Conservation (phyloP, 1,284 basidiomycete genomes). For the Vanrija sp. region DNA sequence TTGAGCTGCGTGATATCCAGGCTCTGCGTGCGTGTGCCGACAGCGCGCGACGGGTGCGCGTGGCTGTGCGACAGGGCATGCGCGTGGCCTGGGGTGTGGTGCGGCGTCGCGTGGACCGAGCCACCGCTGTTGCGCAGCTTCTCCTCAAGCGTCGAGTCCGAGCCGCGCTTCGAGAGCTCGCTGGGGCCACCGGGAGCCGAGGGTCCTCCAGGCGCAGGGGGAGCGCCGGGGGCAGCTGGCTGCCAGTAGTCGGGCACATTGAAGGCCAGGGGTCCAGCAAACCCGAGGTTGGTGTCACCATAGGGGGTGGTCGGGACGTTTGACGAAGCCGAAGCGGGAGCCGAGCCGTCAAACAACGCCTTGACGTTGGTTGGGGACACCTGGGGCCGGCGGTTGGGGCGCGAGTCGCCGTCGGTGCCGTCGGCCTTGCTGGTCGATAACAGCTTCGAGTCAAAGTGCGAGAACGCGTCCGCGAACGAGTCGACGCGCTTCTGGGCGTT, state of each 20-base stretch:
- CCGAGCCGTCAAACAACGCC: slow-evolving; percentile 69
- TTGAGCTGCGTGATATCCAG: slow-evolving; percentile 50
- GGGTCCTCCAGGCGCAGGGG: slow-evolving; percentile 55
- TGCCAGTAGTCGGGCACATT: slow-evolving; percentile 32
- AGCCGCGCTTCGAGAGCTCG: slow-evolving; percentile 75
- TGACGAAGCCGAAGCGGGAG: slow-evolving; percentile 68
- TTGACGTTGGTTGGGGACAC: slow-evolving; percentile 88
- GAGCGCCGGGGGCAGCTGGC: slow-evolving; percentile 4
- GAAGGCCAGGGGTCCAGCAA: slow-evolving; percentile 30
- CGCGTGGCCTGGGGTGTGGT: slow-evolving; percentile 47
- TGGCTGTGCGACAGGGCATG: slow-evolving; percentile 22
- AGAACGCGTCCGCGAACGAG: slow-evolving; percentile 90
- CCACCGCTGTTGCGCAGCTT: slow-evolving; percentile 71
- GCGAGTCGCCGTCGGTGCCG: slow-evolving; percentile 58
- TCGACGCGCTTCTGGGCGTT: slow-evolving; percentile 58
- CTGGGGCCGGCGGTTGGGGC: slow-evolving; percentile 70
- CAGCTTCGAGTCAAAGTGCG: slow-evolving; percentile 94
- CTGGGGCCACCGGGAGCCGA: slow-evolving; percentile 60
- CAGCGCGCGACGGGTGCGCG: slow-evolving; percentile 31
- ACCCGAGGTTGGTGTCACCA: slow-evolving; percentile 18
- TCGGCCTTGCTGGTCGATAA: slow-evolving; percentile 63
- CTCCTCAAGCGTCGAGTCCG: slow-evolving; percentile 79
- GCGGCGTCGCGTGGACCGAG: slow-evolving; percentile 54
- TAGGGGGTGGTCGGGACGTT: slow-evolving; percentile 43
- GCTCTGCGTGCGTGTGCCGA: slow-evolving; percentile 47